Evolutionary conservation across 108 stramenopile genomes (phyloP).

Genomic region (Asterionellopsis glacialis): DNA sequence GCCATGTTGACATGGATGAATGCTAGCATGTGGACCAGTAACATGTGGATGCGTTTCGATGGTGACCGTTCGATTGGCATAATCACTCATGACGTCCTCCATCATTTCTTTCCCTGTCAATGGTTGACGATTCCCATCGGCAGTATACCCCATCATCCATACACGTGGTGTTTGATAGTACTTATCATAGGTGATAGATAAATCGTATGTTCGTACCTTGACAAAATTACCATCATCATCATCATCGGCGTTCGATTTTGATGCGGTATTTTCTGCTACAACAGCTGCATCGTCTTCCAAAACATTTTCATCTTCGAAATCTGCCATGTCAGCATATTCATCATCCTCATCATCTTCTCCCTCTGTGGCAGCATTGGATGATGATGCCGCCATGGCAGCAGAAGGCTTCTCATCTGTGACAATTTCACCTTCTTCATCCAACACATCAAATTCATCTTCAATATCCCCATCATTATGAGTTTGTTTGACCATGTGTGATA

Average conservation of each 20-base stretch:
- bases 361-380: slow-evolving; percentile 5
- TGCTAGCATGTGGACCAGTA: slow-evolving; percentile 81
- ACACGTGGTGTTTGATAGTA: slow-evolving; percentile 98
- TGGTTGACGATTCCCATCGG: slow-evolving; percentile 57
- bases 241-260: slow-evolving; percentile 1
- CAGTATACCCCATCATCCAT: slow-evolving; percentile 92
- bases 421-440: slow-evolving; percentile 74
- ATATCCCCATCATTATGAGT: slow-evolving; percentile 28
- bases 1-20: slow-evolving; percentile 99
- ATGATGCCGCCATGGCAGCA: slow-evolving; percentile 3
- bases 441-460: slow-evolving; percentile 84
- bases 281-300: slow-evolving; percentile 55
- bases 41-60: slow-evolving; percentile 96
- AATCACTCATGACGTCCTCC: slow-evolving; percentile 97
- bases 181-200: slow-evolving; percentile 97
- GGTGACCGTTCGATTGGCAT: slow-evolving; percentile 98
- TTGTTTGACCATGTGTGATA: slow-evolving; percentile 35
- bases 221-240: slow-evolving; percentile 49
- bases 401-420: slow-evolving; percentile 15
- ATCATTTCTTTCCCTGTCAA: slow-evolving; percentile 89
- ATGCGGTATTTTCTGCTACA: slow-evolving; percentile 1
- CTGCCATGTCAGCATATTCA: slow-evolving; percentile 90
- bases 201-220: slow-evolving; percentile 91
- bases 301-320: slow-evolving; percentile 82
- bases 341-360: slow-evolving; percentile 53